Conservation (phyloP, 2,329 filamentous ascomycete species). For the Fusarium chaquense region DNA sequence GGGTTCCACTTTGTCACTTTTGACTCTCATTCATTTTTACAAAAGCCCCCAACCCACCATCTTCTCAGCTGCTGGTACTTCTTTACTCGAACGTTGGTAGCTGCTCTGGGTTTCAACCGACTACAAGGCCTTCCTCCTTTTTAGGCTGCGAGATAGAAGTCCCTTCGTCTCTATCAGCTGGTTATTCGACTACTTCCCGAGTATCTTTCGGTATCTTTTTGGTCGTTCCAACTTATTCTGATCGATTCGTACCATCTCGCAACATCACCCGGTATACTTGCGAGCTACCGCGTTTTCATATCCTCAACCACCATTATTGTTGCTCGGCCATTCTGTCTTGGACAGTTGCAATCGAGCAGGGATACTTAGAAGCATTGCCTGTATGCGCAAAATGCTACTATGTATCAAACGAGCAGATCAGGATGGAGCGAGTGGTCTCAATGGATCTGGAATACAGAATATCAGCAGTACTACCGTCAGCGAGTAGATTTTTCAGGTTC, state of each 20-base stretch:
- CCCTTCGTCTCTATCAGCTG: background rate
- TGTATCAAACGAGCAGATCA: conserved; percentile 44
- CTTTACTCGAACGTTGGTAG: conserved; percentile 26
- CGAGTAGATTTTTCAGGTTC: conserved; percentile 49
- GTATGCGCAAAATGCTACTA: conserved; percentile 48
- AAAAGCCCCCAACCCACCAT: conserved; percentile 47
- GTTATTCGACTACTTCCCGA: background rate
- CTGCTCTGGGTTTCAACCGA: conserved; percentile 21
- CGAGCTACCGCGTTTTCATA: conserved; percentile 5
- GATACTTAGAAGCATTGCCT: conserved; percentile 19
- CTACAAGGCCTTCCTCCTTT: conserved; percentile 22
- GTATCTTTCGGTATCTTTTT: background rate
- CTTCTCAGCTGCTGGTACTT: conserved; percentile 24
- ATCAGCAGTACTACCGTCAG: conserved; percentile 48
- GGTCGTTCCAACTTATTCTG: background rate
- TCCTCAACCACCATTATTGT: background rate
- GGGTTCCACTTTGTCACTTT: conserved; percentile 20
- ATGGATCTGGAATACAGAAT: conserved; percentile 48
- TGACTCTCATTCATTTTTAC: conserved; percentile 34
- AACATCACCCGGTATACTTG: background rate
- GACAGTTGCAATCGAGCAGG: conserved; percentile 7
- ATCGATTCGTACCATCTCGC: background rate
- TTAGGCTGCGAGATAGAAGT: background rate
- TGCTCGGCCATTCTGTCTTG: background rate
- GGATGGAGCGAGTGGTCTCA: conserved; percentile 43